These are phyloP conservation scores for Coemansia sp. DNA, from an alignment of 192 early-diverging fungal genomes.

Conservation along the genomic window DNA sequence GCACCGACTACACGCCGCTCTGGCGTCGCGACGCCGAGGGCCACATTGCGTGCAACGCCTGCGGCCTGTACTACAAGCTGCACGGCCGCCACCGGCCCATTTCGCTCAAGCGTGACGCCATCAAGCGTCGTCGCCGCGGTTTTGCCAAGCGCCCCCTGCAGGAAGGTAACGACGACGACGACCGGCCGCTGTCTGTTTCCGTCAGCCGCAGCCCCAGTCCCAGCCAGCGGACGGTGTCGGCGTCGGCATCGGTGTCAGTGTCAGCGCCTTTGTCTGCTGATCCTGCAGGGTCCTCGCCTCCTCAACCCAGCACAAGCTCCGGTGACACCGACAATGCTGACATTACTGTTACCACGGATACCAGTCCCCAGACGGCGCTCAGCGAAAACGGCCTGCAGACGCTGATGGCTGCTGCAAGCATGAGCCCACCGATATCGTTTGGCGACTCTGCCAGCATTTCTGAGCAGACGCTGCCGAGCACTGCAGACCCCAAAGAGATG, in stretches of 20 bases:
- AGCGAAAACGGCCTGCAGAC: constrained; percentile 13
- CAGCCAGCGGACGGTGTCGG: background rate
- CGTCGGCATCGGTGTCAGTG: background rate
- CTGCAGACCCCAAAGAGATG: constrained; percentile 21
- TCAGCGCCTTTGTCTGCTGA: background rate
- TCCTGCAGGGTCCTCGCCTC: no score
- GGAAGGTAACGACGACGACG: background rate
- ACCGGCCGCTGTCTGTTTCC: background rate
- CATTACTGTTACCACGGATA: background rate
- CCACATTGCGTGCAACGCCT: constrained; percentile 84
- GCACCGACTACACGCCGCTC: constrained; percentile 63
- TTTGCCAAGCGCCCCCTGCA: constrained; percentile 6
- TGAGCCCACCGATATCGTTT: constrained; percentile 18
- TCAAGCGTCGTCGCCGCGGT: constrained; percentile 68
- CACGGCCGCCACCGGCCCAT: constrained; percentile 72
- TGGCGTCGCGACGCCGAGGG: constrained; percentile 72
- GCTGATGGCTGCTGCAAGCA: constrained; percentile 18
- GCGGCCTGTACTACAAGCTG: constrained; percentile 86
- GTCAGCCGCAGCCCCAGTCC: constrained; percentile 21
- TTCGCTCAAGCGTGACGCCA: constrained; percentile 67
- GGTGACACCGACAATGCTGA: background rate
- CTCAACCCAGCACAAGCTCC: no score
- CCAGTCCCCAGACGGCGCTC: background rate
- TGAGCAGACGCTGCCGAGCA: background rate
- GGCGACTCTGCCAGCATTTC: background rate